These are phyloP conservation scores for Phytopythium litorale DNA, from an alignment of 352 stramenopile genomes.

Conservation along the genomic window DNA sequence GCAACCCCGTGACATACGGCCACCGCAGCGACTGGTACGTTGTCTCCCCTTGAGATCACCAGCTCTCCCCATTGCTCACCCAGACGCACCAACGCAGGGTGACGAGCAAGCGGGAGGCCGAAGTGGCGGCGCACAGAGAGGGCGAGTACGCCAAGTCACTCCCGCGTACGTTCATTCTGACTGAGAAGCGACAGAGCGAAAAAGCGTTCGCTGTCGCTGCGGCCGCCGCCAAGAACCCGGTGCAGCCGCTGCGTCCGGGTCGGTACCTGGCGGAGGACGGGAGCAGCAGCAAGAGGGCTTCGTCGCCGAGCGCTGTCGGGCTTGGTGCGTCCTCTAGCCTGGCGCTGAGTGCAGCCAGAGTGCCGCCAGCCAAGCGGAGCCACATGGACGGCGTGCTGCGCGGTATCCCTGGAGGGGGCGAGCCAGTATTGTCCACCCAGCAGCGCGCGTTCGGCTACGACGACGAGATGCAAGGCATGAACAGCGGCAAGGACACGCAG, in stretches of 20 bases:
- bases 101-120: constrained; percentile 33
- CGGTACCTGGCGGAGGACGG: constrained; percentile 33
- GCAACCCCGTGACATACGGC: constrained; percentile 75
- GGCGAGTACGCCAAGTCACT: constrained; percentile 45
- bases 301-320: background rate
- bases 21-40: constrained; percentile 67
- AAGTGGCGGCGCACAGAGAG: constrained; percentile 37
- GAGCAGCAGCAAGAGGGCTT: constrained; percentile 12
- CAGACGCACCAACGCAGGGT: constrained; percentile 27
- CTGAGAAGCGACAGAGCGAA: constrained; percentile 35
- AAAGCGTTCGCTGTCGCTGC: constrained; percentile 46
- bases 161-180: constrained; percentile 64
- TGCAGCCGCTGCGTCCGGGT: constrained; percentile 44
- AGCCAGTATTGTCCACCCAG: constrained; percentile 34
- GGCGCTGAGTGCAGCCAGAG: constrained; percentile 19
- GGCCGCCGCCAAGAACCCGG: constrained; percentile 43
- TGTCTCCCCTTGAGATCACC: background rate
- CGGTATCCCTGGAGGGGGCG: constrained; percentile 39
- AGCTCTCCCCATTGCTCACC: background rate
- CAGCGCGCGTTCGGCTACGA: constrained; percentile 59
- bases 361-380: constrained; percentile 63
- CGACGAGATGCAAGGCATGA: constrained; percentile 76
- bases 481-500: constrained; percentile 62
- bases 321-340: background rate
- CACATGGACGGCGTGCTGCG: constrained; percentile 78